phyloP scores from a whole-genome alignment of 208 protist species.

The Herpetomonas samuelpessoai region DNA sequence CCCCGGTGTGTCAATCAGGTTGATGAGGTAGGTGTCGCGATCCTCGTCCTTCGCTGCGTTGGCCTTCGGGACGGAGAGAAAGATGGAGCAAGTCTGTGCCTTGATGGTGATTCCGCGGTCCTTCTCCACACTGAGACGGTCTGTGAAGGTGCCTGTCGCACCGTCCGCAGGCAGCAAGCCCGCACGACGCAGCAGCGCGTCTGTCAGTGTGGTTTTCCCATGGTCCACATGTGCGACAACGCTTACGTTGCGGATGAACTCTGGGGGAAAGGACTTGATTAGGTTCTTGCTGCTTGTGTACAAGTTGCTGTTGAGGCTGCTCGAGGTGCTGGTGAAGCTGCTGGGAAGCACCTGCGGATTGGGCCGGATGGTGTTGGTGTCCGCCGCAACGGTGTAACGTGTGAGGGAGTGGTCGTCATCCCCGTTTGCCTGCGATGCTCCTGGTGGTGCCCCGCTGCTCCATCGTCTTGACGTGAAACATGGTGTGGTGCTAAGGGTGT shows the following conservation, averaged over 20 bases:
- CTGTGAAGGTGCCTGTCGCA: slow-evolving; percentile 81
- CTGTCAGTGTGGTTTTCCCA: slow-evolving; percentile 92
- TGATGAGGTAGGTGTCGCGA: slow-evolving; percentile 94
- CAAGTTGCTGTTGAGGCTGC: not conserved
- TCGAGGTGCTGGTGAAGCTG: slow-evolving; percentile 3
- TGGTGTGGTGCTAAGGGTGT: too few relatives aligned
- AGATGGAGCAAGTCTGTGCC: slow-evolving; percentile 98
- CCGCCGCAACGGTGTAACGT: too few relatives aligned
- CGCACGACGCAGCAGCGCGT: slow-evolving; percentile 81
- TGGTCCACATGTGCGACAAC: slow-evolving; percentile 93
- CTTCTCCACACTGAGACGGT: slow-evolving; percentile 94
- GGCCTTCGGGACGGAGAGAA: slow-evolving; percentile 94
- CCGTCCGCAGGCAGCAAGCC: slow-evolving; percentile 66
- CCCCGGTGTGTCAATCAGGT: slow-evolving; percentile 89
- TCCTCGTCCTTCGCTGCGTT: slow-evolving; percentile 53
- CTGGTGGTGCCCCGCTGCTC: too few relatives aligned
- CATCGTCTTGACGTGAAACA: too few relatives aligned
- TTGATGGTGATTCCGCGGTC: slow-evolving; percentile 99
- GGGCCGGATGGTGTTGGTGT: too few relatives aligned
- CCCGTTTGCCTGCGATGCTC: too few relatives aligned
- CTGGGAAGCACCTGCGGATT: too few relatives aligned
- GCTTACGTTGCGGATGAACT: slow-evolving; percentile 87
- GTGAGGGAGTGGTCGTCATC: too few relatives aligned
- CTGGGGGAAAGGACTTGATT: slow-evolving; percentile 45
- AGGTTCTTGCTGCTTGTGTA: slow-evolving; percentile 15